Base-by-base conservation (phyloP, 2,329 filamentous ascomycete genomes). In the Coniella lustricola region DNA sequence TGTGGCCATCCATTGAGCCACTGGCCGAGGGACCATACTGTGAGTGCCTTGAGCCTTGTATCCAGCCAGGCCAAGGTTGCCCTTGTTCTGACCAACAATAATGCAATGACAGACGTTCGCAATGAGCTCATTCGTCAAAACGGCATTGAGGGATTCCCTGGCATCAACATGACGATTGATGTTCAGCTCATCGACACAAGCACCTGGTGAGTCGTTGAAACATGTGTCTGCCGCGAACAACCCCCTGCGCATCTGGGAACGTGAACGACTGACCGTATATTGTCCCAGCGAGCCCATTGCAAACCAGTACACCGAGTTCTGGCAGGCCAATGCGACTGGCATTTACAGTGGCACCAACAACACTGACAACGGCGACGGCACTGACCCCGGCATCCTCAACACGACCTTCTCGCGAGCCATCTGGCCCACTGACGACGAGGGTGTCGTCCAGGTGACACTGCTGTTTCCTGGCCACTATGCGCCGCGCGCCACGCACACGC, bases 131-230 rank as follows among this genome's bases (percentile, higher is more conserved):
- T 45, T 21, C 43, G 43, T 9, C 43, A 45, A 14, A 45, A 45
- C 22, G 43, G 12, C 43, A 45, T 45, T 16, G 43, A 45, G 16
- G 14, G n/a, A 9, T 13, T 32, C 14, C 43, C 18, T 16, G 76
- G 76, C 41, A 64, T 80, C 20, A 66, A 68, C 18, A 60, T 78
- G 33, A 67, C 68, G 3, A 59, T 78, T 10, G 74, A 77, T 55
- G 67, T 75, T 52, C 75, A 79, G 59, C 65, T 79, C 47, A 64
- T 76, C 43, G 72, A 76, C 50, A 62, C 70, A 13, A 64, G 67
- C 20, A 76, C 73, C 4, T 76, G 73, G 36, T 39, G 10, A 39
- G 36, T 3, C 2, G 8, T 34, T 12, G 32, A 34, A 12, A 34
- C 16, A 7, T 34, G 5, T 34, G n/a, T n/a, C n/a, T 34, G 32